A percentile compares a stretch with the other conserved stretches of the same genome.
Conservation (phyloP, 768 basidiomycete species). For the Paxillus involutus region DNA sequence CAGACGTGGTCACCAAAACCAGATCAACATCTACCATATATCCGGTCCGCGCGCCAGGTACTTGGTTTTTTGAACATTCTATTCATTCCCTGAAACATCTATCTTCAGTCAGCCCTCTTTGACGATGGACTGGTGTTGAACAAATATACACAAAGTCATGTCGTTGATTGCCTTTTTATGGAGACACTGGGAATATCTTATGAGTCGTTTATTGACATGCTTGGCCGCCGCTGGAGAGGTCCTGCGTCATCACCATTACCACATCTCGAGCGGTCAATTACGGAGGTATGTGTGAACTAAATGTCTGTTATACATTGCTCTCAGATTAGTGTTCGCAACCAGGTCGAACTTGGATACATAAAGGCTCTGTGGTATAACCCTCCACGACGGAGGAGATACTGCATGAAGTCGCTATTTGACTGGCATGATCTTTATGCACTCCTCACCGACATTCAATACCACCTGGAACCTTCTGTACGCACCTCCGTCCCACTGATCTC, state of each 20-base stretch:
- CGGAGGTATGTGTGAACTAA: constrained; percentile 28
- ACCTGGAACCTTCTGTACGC: constrained; percentile 20
- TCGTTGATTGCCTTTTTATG: constrained; percentile 62
- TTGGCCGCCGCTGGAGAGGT: constrained; percentile 40
- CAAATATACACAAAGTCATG: constrained; percentile 49
- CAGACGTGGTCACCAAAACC: constrained; percentile 46
- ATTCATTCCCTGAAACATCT: constrained; percentile 1
- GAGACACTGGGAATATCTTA: constrained; percentile 64
- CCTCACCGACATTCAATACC: constrained; percentile 26
- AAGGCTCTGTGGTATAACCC: constrained; percentile 69
- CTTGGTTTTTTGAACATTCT: constrained; percentile 9
- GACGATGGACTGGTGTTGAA: constrained; percentile 55
- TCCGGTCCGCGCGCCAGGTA: constrained; percentile 68
- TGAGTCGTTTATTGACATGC: constrained; percentile 39
- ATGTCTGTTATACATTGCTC: neutral
- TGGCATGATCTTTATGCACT: constrained; percentile 67
- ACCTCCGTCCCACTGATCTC: neutral
- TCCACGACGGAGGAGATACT: constrained; percentile 60
- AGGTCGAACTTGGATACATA: constrained; percentile 62
- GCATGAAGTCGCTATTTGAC: constrained; percentile 60
- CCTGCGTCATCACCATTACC: constrained; percentile 36
- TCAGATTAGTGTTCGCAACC: neutral
- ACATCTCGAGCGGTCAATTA: constrained; percentile 40
- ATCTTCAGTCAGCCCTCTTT: constrained; percentile 54
- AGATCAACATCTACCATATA: constrained; percentile 48